Evolutionary conservation across 208 protist genomes (phyloP).

Genomic region (Acanthamoeba royreba): DNA sequence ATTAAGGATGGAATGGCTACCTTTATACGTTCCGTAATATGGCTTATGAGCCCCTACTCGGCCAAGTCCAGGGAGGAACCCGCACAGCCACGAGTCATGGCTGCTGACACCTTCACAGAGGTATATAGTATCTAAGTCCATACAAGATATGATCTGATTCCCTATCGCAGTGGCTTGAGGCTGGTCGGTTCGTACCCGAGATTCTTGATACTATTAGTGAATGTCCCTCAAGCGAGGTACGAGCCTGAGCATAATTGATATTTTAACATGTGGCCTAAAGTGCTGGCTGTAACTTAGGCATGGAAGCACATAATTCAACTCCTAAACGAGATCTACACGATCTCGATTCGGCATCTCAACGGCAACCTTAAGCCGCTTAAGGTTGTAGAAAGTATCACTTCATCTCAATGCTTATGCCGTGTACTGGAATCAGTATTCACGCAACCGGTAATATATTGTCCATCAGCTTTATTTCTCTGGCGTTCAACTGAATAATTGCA

Average conservation of each 20-base stretch:
- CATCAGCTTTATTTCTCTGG: neutral
- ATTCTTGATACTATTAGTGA: neutral
- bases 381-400: neutral
- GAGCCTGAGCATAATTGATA: too few relatives aligned
- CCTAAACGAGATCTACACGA: neutral
- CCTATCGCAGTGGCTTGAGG: neutral
- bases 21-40: neutral
- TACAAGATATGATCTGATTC: neutral
- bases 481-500: neutral
- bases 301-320: neutral
- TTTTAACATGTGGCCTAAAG: neutral
- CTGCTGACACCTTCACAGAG: neutral
- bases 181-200: neutral
- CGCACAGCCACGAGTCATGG: neutral
- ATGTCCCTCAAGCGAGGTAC: neutral
- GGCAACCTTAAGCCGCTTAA: neutral
- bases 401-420: neutral
- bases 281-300: neutral
- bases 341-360: neutral
- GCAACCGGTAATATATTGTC: neutral
- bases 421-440: neutral
- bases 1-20: neutral
- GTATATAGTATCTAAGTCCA: neutral
- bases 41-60: neutral
- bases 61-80: neutral